phyloP scores from a whole-genome alignment of 768 basidiomycete genomes.

The Harrya chromipes region DNA sequence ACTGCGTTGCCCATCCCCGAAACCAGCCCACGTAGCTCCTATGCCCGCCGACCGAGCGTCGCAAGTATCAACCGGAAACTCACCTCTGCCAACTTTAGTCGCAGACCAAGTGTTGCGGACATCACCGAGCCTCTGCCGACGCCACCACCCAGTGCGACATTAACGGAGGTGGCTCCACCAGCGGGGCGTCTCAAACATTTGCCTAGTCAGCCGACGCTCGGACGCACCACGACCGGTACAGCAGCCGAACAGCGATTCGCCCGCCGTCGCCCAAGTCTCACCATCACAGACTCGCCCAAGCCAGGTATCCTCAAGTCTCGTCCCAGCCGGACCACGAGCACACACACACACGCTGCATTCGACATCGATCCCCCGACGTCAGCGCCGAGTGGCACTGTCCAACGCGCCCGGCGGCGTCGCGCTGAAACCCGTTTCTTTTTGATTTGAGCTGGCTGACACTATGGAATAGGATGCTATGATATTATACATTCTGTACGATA shows the following conservation, averaged over 20 bases:
- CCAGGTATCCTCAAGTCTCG: conserved; percentile 17
- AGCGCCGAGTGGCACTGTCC: conserved; percentile 22
- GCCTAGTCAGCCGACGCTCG: conserved; percentile 24
- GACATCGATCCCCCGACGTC: background rate
- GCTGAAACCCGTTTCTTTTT: no score
- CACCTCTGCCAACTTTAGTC: conserved; percentile 28
- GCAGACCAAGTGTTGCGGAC: conserved; percentile 24
- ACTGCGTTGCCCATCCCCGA: conserved; percentile 6
- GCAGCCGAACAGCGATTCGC: conserved; percentile 2
- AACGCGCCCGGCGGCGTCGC: conserved; percentile 3
- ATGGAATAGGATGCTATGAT: no score
- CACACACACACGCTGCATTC: conserved; percentile 1
- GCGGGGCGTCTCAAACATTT: conserved; percentile 21
- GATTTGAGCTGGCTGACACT: no score
- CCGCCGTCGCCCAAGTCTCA: conserved; percentile 16
- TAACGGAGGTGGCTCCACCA: conserved; percentile 19
- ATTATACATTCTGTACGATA: no score
- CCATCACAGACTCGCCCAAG: conserved; percentile 9
- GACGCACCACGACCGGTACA: background rate
- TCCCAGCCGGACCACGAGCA: background rate
- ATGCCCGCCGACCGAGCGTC: conserved; percentile 24
- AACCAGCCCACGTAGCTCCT: conserved; percentile 1
- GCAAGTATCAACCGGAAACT: conserved; percentile 33
- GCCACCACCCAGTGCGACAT: conserved; percentile 14
- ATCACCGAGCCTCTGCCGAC: conserved; percentile 18